Evolutionary conservation across 2,329 filamentous ascomycete species (phyloP).

Genomic region (Byssochlamys sp.): DNA sequence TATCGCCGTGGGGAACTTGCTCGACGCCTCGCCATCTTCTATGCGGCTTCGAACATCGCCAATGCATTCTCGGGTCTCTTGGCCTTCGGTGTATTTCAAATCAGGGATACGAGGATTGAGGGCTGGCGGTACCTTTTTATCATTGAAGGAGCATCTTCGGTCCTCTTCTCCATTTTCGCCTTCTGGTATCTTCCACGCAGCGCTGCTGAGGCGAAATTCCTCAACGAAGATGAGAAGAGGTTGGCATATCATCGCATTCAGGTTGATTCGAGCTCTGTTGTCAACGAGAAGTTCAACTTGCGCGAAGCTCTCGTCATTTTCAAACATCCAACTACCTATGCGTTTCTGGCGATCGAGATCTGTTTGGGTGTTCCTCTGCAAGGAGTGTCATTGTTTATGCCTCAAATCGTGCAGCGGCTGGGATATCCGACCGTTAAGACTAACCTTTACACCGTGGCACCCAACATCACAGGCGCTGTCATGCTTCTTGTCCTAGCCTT

Average conservation of each 20-base stretch:
- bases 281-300: conserved; percentile 48
- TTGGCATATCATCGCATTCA: conserved; percentile 66
- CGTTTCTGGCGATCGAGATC: conserved; percentile 48
- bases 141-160: conserved; percentile 50
- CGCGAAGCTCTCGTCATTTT: conserved; percentile 45
- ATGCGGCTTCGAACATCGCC: conserved; percentile 65
- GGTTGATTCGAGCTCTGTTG: conserved; percentile 60
- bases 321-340: conserved; percentile 45
- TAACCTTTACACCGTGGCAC: conserved; percentile 73
- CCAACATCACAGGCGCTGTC: conserved; percentile 63
- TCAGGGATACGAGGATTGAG: conserved; percentile 39
- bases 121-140: conserved; percentile 47
- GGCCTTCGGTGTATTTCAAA: conserved; percentile 53
- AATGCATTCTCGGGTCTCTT: conserved; percentile 55
- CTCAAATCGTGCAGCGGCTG: conserved; percentile 47
- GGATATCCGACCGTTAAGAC: conserved; percentile 53
- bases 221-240: conserved; percentile 55
- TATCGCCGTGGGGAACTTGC: conserved; percentile 64
- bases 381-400: conserved; percentile 48
- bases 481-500: conserved; percentile 67
- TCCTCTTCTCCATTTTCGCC: conserved; percentile 54
- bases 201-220: conserved; percentile 55
- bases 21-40: conserved; percentile 62
- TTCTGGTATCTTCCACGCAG: conserved; percentile 60
- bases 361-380: conserved; percentile 52